A percentile compares a stretch with the other conserved stretches of the same genome.
These are phyloP conservation scores for Isatis tinctoria DNA, from an alignment of 345 rosid species.

Conservation along the genomic window DNA sequence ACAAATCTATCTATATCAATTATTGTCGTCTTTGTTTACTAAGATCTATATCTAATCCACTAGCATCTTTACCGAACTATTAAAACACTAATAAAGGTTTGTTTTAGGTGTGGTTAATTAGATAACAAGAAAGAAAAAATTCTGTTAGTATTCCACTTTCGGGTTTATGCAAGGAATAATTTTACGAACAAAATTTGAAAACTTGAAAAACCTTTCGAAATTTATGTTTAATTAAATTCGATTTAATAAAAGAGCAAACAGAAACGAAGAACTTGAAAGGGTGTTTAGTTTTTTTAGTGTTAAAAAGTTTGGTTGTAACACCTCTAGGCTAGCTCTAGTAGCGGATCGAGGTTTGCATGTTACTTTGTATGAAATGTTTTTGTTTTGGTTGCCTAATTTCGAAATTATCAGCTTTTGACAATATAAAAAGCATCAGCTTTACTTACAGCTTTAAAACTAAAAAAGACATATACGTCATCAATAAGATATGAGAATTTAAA, in stretches of 20 bases:
- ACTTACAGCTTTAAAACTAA: constrained; percentile 21
- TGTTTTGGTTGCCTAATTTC: constrained; percentile 32
- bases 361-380: constrained; percentile 35
- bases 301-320: neutral
- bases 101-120: neutral
- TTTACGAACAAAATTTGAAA: neutral
- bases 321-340: constrained; percentile 30
- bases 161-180: neutral
- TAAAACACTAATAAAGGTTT: neutral
- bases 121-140: neutral
- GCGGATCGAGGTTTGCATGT: constrained; percentile 39
- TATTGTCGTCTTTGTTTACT: constrained; percentile 22
- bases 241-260: neutral
- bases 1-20: neutral
- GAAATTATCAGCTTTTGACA: constrained; percentile 34
- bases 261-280: neutral
- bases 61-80: constrained; percentile 25
- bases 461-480: constrained; percentile 32
- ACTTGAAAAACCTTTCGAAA: neutral
- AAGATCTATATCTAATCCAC: constrained; percentile 21
- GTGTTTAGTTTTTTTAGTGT: neutral
- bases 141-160: neutral
- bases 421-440: constrained; percentile 25
- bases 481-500: constrained; percentile 22
- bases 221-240: neutral